phyloP scores from a whole-genome alignment of 2,329 filamentous ascomycete species.

The Didymella keratinophila region DNA sequence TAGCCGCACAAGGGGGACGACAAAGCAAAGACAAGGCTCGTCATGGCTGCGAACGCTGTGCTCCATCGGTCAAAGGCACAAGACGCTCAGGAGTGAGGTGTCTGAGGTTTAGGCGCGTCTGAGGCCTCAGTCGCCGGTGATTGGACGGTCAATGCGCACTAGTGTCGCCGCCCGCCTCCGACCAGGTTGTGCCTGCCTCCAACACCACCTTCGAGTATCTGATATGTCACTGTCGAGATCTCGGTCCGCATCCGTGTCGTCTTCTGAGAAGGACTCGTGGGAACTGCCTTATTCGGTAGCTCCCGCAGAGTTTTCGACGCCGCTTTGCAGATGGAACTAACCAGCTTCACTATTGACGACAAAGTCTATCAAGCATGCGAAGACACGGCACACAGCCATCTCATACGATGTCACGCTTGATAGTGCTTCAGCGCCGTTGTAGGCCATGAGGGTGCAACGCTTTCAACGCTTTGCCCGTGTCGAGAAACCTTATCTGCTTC shows the following conservation, averaged over 20 bases:
- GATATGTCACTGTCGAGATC: conserved; percentile 17
- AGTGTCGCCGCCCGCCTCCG: conserved; percentile 7
- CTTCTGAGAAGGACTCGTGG: background rate
- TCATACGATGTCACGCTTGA: background rate
- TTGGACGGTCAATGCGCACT: conserved; percentile 13
- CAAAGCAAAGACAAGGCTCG: conserved; percentile 3
- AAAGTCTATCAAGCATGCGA: background rate
- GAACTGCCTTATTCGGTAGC: background rate
- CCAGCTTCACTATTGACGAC: background rate
- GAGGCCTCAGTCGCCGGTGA: conserved; percentile 1
- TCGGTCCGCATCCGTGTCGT: conserved; percentile 1
- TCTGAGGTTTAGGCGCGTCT: conserved; percentile 20
- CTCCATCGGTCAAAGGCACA: conserved; percentile 8
- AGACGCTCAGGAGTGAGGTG: conserved; percentile 13
- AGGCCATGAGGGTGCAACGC: background rate
- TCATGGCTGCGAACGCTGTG: conserved; percentile 9
- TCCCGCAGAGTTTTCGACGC: conserved; percentile 6
- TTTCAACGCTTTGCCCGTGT: background rate
- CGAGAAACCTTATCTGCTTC: background rate
- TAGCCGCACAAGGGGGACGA: conserved; percentile 17
- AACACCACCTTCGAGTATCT: conserved; percentile 1
- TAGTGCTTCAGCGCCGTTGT: background rate
- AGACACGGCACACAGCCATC: background rate
- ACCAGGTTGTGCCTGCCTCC: conserved; percentile 12
- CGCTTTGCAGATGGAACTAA: background rate